phyloP scores from a whole-genome alignment of 768 basidiomycete species.

The Strobilomyces dryophilus region DNA sequence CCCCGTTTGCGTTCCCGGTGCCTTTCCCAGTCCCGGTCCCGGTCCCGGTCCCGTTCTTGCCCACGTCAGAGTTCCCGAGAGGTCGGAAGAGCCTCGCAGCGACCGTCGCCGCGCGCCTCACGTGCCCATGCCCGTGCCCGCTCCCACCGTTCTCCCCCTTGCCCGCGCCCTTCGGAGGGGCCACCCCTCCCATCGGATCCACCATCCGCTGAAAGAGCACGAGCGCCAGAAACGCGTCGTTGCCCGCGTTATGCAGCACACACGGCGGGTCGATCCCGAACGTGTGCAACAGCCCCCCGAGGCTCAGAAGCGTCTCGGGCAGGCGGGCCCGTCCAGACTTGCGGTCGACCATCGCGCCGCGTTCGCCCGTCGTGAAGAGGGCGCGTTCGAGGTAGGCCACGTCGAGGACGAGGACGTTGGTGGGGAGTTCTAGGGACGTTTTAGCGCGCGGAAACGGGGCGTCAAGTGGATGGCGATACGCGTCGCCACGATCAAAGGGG shows the following conservation, averaged over 20 bases:
- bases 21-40: not conserved
- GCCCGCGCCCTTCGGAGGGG: not conserved
- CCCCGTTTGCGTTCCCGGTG: not conserved
- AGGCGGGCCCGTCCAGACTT: constrained; percentile 50
- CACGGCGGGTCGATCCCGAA: constrained; percentile 40
- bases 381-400: constrained; percentile 59
- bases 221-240: constrained; percentile 69
- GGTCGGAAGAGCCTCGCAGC: constrained; percentile 21
- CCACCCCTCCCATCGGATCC: constrained; percentile 41
- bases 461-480: no score
- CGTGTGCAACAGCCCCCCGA: constrained; percentile 60
- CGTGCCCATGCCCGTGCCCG: constrained; percentile 1
- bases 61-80: not conserved
- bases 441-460: no score
- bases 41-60: not conserved
- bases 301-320: constrained; percentile 53
- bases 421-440: constrained; percentile 54
- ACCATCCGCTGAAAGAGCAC: constrained; percentile 67
- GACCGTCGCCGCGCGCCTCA: constrained; percentile 13
- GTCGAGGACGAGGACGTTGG: constrained; percentile 68
- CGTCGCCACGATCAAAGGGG: not conserved
- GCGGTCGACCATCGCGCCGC: constrained; percentile 59
- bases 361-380: constrained; percentile 53
- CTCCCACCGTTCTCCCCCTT: not conserved
- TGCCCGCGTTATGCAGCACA: constrained; percentile 69